A percentile compares a stretch with the other conserved stretches of the same genome.
These are phyloP conservation scores for Biscogniauxia mediterranea DNA, from an alignment of 2,329 filamentous ascomycete genomes.

Conservation along the genomic window DNA sequence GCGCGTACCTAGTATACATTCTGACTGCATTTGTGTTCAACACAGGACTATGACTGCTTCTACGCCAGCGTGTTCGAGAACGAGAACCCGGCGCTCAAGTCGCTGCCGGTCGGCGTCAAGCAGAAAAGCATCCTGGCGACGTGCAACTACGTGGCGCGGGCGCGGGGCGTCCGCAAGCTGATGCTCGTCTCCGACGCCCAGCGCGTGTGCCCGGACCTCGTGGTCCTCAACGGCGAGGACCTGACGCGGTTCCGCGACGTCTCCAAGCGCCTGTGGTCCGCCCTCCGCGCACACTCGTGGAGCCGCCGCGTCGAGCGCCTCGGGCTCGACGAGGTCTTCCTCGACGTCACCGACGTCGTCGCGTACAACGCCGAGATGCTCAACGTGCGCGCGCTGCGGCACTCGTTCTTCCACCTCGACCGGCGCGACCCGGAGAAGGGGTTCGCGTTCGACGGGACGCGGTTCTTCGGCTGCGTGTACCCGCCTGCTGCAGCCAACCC, in stretches of 20 bases:
- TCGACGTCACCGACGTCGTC: conserved; percentile 84
- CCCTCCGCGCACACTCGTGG: conserved; percentile 75
- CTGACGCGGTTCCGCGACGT: conserved; percentile 80
- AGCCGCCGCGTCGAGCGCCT: conserved; percentile 74
- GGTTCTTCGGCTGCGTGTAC: conserved; percentile 60
- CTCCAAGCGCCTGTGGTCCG: conserved; percentile 76
- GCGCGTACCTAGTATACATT: conserved; percentile 1
- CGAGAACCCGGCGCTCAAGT: conserved; percentile 70
- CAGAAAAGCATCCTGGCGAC: conserved; percentile 93
- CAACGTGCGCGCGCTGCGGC: conserved; percentile 59
- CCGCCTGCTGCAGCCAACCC: conserved; percentile 4
- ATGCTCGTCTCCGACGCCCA: conserved; percentile 82
- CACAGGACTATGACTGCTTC: conserved; percentile 82
- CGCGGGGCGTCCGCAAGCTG: conserved; percentile 73
- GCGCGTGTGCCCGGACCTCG: conserved; percentile 75
- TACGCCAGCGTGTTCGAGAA: conserved; percentile 90
- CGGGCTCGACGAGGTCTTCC: conserved; percentile 86
- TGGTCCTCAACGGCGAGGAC: conserved; percentile 85
- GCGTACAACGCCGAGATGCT: conserved; percentile 75
- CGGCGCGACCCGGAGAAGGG: conserved; percentile 72
- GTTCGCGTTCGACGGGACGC: conserved; percentile 73
- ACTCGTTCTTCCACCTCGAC: conserved; percentile 80
- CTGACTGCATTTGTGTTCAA: background rate
- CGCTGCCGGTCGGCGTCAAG: conserved; percentile 76
- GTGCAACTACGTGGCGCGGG: conserved; percentile 88